Evolutionary conservation across 768 basidiomycete species (phyloP).

Genomic region (Mycena albidolilacea): DNA sequence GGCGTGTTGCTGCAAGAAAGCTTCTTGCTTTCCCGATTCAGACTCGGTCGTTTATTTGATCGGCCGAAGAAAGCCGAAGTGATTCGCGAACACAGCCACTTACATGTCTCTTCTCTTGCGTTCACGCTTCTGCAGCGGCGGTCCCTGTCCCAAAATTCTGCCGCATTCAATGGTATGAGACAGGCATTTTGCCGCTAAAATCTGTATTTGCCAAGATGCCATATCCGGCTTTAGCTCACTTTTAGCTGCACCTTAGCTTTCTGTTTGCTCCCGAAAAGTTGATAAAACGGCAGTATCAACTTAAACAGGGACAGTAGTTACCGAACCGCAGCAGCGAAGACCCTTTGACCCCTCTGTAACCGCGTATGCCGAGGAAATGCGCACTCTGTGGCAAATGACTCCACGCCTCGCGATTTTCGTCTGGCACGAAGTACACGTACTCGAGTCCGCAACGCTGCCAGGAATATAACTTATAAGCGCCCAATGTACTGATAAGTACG

Average conservation of each 20-base stretch:
- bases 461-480: conserved; percentile 25
- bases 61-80: no score
- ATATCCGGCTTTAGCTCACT: background rate
- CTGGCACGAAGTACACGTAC: conserved; percentile 36
- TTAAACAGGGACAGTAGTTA: conserved; percentile 17
- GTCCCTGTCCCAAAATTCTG: background rate
- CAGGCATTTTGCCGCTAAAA: background rate
- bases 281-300: background rate
- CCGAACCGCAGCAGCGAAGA: conserved; percentile 19
- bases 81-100: background rate
- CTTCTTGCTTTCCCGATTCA: background rate
- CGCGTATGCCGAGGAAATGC: conserved; percentile 31
- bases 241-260: background rate
- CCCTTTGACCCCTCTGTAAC: background rate
- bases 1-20: background rate
- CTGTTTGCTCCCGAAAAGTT: background rate
- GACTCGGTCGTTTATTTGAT: no score
- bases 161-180: background rate
- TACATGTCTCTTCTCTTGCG: background rate
- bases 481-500: conserved; percentile 11
- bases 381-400: conserved; percentile 14
- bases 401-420: conserved; percentile 31
- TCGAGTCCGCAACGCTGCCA: conserved; percentile 20
- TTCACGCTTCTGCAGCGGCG: background rate
- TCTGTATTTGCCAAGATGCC: background rate